phyloP scores from a whole-genome alignment of 2,329 filamentous ascomycete genomes.

The Trichoderma gracile region DNA sequence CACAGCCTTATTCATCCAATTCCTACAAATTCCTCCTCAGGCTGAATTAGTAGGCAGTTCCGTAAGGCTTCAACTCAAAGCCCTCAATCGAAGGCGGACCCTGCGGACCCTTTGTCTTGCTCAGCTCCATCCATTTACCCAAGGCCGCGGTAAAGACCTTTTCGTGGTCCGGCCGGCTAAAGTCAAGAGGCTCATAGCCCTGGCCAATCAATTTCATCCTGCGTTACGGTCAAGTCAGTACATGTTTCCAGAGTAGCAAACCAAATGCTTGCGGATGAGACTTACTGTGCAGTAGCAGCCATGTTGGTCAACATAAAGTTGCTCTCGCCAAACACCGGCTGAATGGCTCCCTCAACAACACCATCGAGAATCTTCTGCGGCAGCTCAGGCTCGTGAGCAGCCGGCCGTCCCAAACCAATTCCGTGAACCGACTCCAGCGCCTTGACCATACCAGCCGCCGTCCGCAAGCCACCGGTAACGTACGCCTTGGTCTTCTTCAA shows the following conservation, averaged over 20 bases:
- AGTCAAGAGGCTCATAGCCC: constrained; percentile 59
- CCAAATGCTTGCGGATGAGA: not conserved
- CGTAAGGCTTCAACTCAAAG: constrained; percentile 38
- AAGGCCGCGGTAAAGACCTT: constrained; percentile 36
- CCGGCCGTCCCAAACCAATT: constrained; percentile 54
- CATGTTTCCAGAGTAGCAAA: not conserved
- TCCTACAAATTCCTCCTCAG: not conserved
- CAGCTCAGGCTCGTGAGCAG: constrained; percentile 34
- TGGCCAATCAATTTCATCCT: constrained; percentile 39
- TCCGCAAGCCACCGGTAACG: constrained; percentile 60
- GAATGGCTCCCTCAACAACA: constrained; percentile 48
- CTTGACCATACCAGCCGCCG: constrained; percentile 57
- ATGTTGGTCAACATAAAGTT: constrained; percentile 47
- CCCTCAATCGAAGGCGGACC: constrained; percentile 38
- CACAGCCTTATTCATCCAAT: not conserved
- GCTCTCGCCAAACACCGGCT: constrained; percentile 49
- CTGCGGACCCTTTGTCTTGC: constrained; percentile 29
- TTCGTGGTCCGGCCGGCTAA: constrained; percentile 43
- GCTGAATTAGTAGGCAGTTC: constrained; percentile 31
- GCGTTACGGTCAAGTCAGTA: not conserved
- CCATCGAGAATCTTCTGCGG: constrained; percentile 32
- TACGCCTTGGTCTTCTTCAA: constrained; percentile 56
- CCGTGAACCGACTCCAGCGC: constrained; percentile 60
- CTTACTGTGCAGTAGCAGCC: constrained; percentile 39
- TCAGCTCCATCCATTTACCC: constrained; percentile 36